Evolutionary conservation across 2,329 filamentous ascomycete species (phyloP), one percentile per base, ranked within the genome.

Genomic region (Stagonosporopsis cucurbitacearum): DNA sequence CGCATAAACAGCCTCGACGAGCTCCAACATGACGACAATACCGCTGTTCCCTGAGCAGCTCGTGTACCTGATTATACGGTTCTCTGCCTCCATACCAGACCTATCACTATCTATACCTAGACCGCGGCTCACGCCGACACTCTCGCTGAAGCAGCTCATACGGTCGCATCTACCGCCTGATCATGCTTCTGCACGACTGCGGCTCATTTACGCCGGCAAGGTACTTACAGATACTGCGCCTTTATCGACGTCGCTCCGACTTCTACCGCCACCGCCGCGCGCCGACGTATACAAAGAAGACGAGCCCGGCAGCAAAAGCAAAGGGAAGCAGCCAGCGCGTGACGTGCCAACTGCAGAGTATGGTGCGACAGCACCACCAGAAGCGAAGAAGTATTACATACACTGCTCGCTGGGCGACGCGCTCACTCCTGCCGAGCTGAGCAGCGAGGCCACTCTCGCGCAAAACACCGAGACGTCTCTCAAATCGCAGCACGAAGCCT

Each of bases 341-440:
- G 80, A 82, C 26, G 79, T 80, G 2, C 62, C 67, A 13, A 49
- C 57, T 17, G 26, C 56, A 47, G 60, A 63, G 60, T 54, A 65
- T 41, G 62, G 59, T 46, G 64, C 54, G 28, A 64, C 52, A 12
- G 55, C 66, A 35, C 66, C 65, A 0, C 36, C 63, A 7, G 63
- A 68, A 7, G 70, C 70, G 20, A 80, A 81, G 33, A 84, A 89
- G 40, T 85, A 96, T 68, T 97, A 96, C 75, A 88, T 98, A 58
- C 96, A 96, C 79, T 98, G 94, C 82, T 94, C 91, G n/a, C 90
- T 98, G 55, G 92, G 92, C 50, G 84, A 87, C 73, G 80, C 84
- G 23, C 83, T 98, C 12, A 84, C 88, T 0, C 72, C 84, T 12
- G 71, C 80, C 0, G 92, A 96, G 54, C 84, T 98, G 20, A 82